Evolutionary conservation across 139 green algal genomes (phyloP), one percentile per base, ranked within the genome.

Genomic region (Coelastrella sp.): DNA sequence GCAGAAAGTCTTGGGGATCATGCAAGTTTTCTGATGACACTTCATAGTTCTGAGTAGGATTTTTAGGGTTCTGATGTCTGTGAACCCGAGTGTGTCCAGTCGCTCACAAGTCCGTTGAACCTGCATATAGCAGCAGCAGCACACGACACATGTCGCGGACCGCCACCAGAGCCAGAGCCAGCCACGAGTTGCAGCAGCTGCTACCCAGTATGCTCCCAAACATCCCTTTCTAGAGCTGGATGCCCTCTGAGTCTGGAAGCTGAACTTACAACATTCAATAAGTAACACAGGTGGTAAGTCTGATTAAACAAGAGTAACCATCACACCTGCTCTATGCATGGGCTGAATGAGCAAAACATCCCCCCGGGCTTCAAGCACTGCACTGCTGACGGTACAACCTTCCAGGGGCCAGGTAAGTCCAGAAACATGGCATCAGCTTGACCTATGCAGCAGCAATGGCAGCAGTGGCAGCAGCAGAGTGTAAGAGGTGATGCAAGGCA

Each of bases 291-390:
- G 32, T 71, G 61, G 11, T 10, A 71, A 77, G 19, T 22, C 6
- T 16, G n/a, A 16, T 77, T 32, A 22, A 22, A 7, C 71, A 77
- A 10, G 13, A n/a, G 16, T 11, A 11, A 77, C 13, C 71, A 11
- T 23, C 73, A 8, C 60, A 94, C 94, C 94, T 99, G 98, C 93
- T 99, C 98, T 16, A 99, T 99, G 96, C 98, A 99, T 13, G 98
- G 98, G 81, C 96, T 99, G 94, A 99, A 99, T 61, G 95, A 94
- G 92, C 97, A 99, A 87, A 99, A 96, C 22, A 94, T 91, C 47
- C 96, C 97, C 56, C 97, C 93, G 4, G 94, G 93, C 16, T 92
- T 89, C 79, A 99, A 87, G 85, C 89, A 94, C 20, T 20, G 19
- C 3, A 92, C 94, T 58, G 93, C 94, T 57, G 76, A 92, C 20